phyloP scores from a whole-genome alignment of 164 flowering plant species.

The Chimonanthus praecox region DNA sequence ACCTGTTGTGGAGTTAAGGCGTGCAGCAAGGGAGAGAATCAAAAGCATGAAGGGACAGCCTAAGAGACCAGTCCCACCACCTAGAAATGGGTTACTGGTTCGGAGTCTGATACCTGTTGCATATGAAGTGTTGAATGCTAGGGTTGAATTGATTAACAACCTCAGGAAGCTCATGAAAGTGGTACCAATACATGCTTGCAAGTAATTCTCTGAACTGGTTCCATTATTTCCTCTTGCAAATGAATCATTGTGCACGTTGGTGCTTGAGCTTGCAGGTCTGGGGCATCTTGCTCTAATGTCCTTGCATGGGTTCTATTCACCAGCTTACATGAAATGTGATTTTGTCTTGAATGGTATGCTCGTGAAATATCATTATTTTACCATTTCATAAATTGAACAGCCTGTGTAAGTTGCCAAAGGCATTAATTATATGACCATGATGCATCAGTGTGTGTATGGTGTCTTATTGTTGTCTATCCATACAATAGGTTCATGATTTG shows the following conservation, averaged over 20 bases:
- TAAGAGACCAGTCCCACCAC: conserved; percentile 57
- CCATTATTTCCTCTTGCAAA: not conserved
- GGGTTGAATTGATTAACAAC: conserved; percentile 75
- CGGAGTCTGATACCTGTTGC: conserved; percentile 73
- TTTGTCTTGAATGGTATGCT: too few species aligned
- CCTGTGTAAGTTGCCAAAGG: not conserved
- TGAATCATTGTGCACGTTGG: not conserved
- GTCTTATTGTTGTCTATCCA: not conserved
- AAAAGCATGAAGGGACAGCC: conserved; percentile 57
- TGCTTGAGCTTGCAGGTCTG: not conserved
- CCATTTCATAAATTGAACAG: not conserved
- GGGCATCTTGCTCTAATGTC: not conserved
- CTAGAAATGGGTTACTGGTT: conserved; percentile 76
- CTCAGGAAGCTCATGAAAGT: conserved; percentile 81
- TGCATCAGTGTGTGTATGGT: not conserved
- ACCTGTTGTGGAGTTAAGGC: conserved; percentile 80
- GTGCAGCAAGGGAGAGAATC: conserved; percentile 82
- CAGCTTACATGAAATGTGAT: not conserved
- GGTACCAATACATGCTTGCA: conserved; percentile 86
- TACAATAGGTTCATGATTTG: not conserved
- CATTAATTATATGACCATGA: not conserved
- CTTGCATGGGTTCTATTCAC: not conserved
- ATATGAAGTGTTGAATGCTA: conserved; percentile 68
- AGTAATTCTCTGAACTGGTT: conserved; percentile 37
- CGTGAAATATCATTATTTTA: not conserved